Percentiles rank a stretch among this genome's conserved stretches.
Evolutionary conservation across 257 asterid genomes (phyloP).

Genomic region (Phtheirospermum japonicum): DNA sequence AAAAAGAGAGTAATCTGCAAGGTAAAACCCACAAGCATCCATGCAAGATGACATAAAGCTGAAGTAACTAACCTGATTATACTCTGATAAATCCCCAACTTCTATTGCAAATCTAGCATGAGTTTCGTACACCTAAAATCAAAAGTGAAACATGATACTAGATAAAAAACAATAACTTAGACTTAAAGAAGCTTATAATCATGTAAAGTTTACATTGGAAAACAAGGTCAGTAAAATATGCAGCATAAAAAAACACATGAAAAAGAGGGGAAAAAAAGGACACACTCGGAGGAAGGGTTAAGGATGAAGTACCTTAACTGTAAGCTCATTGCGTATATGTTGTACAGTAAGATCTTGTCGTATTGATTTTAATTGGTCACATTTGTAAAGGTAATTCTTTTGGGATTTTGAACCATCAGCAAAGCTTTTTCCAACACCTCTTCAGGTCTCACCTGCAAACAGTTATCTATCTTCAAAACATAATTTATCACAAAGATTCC

Average conservation of each 20-base stretch:
- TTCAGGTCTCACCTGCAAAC: slow-evolving; percentile 95
- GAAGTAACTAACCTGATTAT: slow-evolving; percentile 69
- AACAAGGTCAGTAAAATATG: slow-evolving; percentile 1
- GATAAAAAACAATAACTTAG: slow-evolving; percentile 18
- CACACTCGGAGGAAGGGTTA: slow-evolving; percentile 19
- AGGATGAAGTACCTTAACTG: slow-evolving; percentile 66
- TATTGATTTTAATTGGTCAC: slow-evolving; percentile 98
- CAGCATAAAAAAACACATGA: slow-evolving; percentile 17
- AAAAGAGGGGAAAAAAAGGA: background rate
- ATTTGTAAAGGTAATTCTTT: slow-evolving; percentile 86
- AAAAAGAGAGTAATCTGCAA: slow-evolving; percentile 2
- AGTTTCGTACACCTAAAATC: slow-evolving; percentile 87
- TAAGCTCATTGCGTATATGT: slow-evolving; percentile 81
- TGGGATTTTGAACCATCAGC: slow-evolving; percentile 77
- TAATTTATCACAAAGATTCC: slow-evolving; percentile 19
- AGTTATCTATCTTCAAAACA: slow-evolving; percentile 23
- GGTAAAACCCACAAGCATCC: slow-evolving; percentile 14
- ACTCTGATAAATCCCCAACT: slow-evolving; percentile 90
- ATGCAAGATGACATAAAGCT: slow-evolving; percentile 21
- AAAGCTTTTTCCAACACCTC: slow-evolving; percentile 93
- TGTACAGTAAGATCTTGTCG: slow-evolving; percentile 99
- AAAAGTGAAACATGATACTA: slow-evolving; percentile 23
- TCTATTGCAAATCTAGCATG: slow-evolving; percentile 97
- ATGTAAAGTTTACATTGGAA: slow-evolving; percentile 1
- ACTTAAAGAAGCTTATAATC: slow-evolving; percentile 22